Conservation (phyloP, 768 basidiomycete species). For the Naganishia vaughanmartiniae region DNA sequence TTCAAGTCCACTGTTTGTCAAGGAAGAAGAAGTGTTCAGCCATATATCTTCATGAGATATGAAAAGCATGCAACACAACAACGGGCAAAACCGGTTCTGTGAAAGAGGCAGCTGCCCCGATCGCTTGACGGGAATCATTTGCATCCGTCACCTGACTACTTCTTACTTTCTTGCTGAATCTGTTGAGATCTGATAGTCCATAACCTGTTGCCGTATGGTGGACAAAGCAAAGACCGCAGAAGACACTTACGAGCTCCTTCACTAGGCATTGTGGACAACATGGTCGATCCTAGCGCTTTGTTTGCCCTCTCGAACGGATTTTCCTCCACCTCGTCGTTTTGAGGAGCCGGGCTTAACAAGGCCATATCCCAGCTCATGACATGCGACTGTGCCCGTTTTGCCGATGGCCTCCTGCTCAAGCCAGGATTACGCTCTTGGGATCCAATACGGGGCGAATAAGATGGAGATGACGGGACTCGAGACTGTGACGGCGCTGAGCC, state of each 20-base stretch:
- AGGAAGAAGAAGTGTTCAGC: background rate
- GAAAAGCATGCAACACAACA: too few species aligned
- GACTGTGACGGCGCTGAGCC: background rate
- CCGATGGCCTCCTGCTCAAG: background rate
- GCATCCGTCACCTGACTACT: too few species aligned
- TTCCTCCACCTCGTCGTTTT: background rate
- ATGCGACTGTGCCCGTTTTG: background rate
- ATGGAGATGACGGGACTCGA: background rate
- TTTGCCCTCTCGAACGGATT: background rate
- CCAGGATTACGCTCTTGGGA: background rate
- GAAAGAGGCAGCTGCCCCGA: too few species aligned
- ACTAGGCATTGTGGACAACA: too few species aligned
- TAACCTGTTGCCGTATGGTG: too few species aligned
- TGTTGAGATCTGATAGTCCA: too few species aligned
- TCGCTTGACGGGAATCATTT: too few species aligned
- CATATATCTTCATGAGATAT: background rate
- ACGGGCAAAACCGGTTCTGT: too few species aligned
- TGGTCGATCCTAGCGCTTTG: background rate
- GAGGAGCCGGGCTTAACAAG: slow-evolving; percentile 11
- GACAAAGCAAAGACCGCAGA: too few species aligned
- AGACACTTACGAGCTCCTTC: background rate
- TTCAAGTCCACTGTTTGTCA: background rate
- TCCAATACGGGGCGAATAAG: background rate
- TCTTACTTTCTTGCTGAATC: too few species aligned
- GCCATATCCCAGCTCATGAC: slow-evolving; percentile 21